phyloP scores from a whole-genome alignment of 2,329 filamentous ascomycete genomes.

The Epichloe amarillans region DNA sequence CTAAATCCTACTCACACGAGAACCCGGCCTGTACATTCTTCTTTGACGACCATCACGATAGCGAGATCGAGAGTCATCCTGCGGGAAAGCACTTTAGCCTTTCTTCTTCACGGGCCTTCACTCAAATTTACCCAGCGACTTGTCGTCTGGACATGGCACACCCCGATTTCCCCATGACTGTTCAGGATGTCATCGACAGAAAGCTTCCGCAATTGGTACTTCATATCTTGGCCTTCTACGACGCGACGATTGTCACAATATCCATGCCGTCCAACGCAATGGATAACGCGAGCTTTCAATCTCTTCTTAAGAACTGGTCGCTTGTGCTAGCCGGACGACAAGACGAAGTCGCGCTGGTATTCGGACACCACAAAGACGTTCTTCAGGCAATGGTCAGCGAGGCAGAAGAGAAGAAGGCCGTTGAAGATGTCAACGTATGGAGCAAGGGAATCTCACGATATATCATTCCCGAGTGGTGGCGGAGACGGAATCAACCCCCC shows the following conservation, averaged over 20 bases:
- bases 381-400: background rate
- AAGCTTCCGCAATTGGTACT: conserved; percentile 4
- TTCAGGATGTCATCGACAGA: conserved; percentile 5
- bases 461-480: background rate
- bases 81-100: conserved; percentile 1
- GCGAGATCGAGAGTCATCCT: conserved; percentile 1
- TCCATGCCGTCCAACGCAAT: conserved; percentile 4
- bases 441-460: background rate
- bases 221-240: conserved; percentile 1
- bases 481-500: background rate
- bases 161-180: background rate
- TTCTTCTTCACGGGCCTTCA: conserved; percentile 3
- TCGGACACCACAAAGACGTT: conserved; percentile 2
- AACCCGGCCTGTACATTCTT: conserved; percentile 5
- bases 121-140: conserved; percentile 1
- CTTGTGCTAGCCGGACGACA: conserved; percentile 3
- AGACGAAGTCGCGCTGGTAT: background rate
- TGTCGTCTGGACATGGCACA: background rate
- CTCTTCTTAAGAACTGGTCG: conserved; percentile 5
- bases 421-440: background rate
- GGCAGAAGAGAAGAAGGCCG: background rate
- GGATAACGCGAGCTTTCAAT: conserved; percentile 5
- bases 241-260: conserved; percentile 4
- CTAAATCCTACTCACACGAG: background rate
- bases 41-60: conserved; percentile 1